phyloP scores from a whole-genome alignment of 352 stramenopile species.

The Phytophthora parvispora region DNA sequence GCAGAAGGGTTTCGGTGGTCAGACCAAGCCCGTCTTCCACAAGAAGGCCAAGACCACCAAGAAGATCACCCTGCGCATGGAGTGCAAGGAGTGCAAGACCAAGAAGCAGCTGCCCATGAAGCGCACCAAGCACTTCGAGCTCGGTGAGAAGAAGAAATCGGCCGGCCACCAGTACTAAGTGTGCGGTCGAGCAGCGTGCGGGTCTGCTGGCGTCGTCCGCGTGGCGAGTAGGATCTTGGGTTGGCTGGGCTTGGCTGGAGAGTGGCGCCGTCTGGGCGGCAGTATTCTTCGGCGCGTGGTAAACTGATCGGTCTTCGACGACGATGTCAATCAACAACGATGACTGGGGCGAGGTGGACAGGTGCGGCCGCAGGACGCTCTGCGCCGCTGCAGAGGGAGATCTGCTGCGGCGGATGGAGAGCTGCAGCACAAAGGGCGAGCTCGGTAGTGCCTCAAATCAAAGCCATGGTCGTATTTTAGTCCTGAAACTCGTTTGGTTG shows the following conservation, averaged over 20 bases:
- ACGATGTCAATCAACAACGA: conserved; percentile 28
- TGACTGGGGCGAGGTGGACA: conserved; percentile 21
- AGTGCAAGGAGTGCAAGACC: conserved; percentile 99
- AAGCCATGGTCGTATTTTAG: conserved; percentile 72
- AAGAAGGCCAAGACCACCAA: conserved; percentile 99
- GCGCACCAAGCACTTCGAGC: conserved; percentile 99
- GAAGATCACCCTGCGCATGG: conserved; percentile 98
- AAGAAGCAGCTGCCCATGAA: conserved; percentile 99
- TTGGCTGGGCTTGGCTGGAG: too few relatives aligned
- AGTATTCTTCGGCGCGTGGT: background rate
- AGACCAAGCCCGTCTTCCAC: conserved; percentile 99
- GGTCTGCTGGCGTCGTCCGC: conserved; percentile 20
- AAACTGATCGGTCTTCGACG: conserved; percentile 24
- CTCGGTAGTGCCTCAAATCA: conserved; percentile 48
- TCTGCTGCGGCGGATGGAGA: conserved; percentile 19
- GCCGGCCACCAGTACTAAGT: conserved; percentile 98
- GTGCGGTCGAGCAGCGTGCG: conserved; percentile 5
- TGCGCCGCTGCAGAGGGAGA: conserved; percentile 5
- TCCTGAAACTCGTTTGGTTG: conserved; percentile 34
- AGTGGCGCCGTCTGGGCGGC: too few relatives aligned
- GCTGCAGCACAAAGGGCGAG: conserved; percentile 13
- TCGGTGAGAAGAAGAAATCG: conserved; percentile 99
- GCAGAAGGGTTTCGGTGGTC: conserved; percentile 99
- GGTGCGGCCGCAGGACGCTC: background rate
- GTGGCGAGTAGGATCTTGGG: conserved; percentile 2